These are phyloP conservation scores for Vigna nakashimae DNA, from an alignment of 306 rosid genomes.

Conservation along the genomic window DNA sequence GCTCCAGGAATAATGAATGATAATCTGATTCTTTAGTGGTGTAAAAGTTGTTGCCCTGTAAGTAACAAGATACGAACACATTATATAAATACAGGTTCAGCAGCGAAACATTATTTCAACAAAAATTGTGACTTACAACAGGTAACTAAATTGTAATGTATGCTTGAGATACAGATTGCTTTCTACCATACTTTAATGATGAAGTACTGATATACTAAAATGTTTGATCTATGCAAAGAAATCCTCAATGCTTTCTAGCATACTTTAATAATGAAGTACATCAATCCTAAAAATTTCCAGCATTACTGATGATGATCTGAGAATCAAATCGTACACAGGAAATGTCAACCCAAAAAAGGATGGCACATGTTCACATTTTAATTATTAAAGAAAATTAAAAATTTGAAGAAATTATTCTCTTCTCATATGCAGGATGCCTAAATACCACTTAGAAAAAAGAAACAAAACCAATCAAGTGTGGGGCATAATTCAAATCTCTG, in stretches of 20 bases:
- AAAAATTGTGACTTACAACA: constrained; percentile 12
- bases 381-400: background rate
- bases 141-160: background rate
- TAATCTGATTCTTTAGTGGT: constrained; percentile 63
- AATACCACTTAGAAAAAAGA: too few relatives aligned
- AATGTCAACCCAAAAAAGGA: constrained; percentile 5
- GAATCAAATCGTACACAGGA: background rate
- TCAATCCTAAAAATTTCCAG: constrained; percentile 16
- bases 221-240: too few relatives aligned
- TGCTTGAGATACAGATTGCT: constrained; percentile 10
- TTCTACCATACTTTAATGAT: constrained; percentile 23
- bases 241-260: too few relatives aligned
- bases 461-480: too few relatives aligned
- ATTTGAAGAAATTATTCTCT: constrained; percentile 5
- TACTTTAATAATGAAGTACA: too few relatives aligned
- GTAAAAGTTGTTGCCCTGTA: constrained; percentile 74
- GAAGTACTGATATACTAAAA: background rate
- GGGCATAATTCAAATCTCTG: background rate
- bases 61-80: constrained; percentile 25
- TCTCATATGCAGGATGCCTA: too few relatives aligned
- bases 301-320: background rate
- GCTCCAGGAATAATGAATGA: constrained; percentile 87
- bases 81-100: constrained; percentile 9
- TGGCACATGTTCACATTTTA: constrained; percentile 4
- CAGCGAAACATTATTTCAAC: background rate